Conservation (phyloP, 2,329 filamentous ascomycete genomes). For the Colletotrichum sp. region DNA sequence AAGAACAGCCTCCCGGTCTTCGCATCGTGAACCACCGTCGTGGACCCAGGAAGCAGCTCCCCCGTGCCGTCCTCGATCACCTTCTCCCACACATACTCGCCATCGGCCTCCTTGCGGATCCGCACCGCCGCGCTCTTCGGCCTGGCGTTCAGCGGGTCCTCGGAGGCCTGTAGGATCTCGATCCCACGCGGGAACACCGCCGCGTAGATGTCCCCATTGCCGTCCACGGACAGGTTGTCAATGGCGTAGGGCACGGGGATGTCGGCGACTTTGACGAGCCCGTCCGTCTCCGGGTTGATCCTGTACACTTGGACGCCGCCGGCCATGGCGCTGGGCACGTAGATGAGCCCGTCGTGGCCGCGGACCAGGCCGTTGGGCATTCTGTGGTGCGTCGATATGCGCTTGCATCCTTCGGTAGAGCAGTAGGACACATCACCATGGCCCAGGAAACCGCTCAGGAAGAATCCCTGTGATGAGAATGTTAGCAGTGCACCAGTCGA, state of each 20-base stretch:
- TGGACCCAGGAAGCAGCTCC: conserved; percentile 28
- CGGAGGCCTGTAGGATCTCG: conserved; percentile 15
- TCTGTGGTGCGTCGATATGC: conserved; percentile 24
- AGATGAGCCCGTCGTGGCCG: conserved; percentile 30
- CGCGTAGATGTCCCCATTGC: conserved; percentile 28
- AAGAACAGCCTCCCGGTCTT: conserved; percentile 31
- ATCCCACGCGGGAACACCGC: conserved; percentile 25
- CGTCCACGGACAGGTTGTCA: conserved; percentile 31
- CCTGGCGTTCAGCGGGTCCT: conserved; percentile 23
- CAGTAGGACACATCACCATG: conserved; percentile 34
- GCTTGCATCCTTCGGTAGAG: conserved; percentile 23
- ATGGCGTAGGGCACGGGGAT: conserved; percentile 26
- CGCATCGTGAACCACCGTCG: conserved; percentile 30
- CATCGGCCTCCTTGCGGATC: conserved; percentile 20
- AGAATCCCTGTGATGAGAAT: conserved; percentile 5
- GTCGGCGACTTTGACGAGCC: conserved; percentile 20
- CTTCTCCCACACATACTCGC: conserved; percentile 27
- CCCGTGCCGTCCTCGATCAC: conserved; percentile 29
- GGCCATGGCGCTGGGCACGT: conserved; percentile 31
- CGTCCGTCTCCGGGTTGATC: neutral
- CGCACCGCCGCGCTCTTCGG: conserved; percentile 25
- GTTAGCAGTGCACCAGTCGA: neutral
- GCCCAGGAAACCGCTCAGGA: conserved; percentile 26
- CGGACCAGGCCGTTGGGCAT: conserved; percentile 36
- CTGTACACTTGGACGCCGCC: conserved; percentile 26